Evolutionary conservation across 1,284 basidiomycete genomes (phyloP).

Genomic region (Malassezia slooffiae): DNA sequence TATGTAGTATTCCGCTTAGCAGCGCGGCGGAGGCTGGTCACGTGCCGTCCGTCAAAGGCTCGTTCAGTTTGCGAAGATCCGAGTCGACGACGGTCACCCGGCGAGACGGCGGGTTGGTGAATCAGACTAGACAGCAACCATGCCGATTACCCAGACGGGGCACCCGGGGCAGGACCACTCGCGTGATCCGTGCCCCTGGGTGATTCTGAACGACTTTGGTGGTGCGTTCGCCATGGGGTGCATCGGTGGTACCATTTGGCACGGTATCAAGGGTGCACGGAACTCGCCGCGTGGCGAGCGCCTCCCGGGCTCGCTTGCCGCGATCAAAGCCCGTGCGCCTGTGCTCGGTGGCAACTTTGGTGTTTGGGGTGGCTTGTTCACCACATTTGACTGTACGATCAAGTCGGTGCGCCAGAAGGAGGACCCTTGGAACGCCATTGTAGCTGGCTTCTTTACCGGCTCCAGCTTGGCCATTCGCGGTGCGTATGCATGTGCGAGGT

Average conservation of each 20-base stretch:
- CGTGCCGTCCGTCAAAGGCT: no score
- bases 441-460: conserved; percentile 95
- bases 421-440: conserved; percentile 98
- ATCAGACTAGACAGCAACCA: conserved; percentile 2
- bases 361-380: conserved; percentile 70
- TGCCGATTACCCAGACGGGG: conserved; percentile 15
- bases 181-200: conserved; percentile 64
- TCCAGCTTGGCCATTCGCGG: conserved; percentile 87
- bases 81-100: no score
- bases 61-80: no score
- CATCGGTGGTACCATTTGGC: conserved; percentile 93
- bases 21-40: no score
- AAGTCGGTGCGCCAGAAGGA: conserved; percentile 94
- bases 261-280: conserved; percentile 93
- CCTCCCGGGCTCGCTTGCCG: conserved; percentile 80
- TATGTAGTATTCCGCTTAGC: no score
- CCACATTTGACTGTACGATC: conserved; percentile 92
- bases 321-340: conserved; percentile 94
- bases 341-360: conserved; percentile 97
- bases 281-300: conserved; percentile 94
- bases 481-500: conserved; percentile 47
- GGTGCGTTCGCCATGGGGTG: conserved; percentile 85
- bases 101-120: no score
- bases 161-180: conserved; percentile 28
- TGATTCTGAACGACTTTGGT: conserved; percentile 95